Conservation (phyloP, 371 early-diverging fungal genomes). For the Basidiobolus meristosporus region DNA sequence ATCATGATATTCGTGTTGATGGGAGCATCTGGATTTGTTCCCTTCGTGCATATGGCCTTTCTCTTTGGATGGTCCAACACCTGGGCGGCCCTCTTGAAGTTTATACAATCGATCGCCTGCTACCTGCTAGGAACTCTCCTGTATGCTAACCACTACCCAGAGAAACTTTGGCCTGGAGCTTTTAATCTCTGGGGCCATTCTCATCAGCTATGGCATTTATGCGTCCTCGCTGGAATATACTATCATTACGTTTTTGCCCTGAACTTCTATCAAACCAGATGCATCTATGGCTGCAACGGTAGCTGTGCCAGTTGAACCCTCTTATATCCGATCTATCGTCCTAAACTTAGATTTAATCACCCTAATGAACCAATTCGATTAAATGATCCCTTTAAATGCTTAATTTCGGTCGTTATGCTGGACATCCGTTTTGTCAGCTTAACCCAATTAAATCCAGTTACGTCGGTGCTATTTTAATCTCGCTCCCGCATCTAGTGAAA, state of each 20-base stretch:
- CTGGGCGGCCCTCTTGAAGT: conserved; percentile 21
- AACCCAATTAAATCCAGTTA: no score
- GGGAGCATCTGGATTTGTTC: conserved; percentile 33
- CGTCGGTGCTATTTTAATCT: no score
- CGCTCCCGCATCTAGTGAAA: no score
- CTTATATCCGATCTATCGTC: no score
- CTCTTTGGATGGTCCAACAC: conserved; percentile 18
- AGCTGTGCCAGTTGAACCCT: no score
- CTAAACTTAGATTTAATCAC: no score
- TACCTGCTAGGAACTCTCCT: conserved; percentile 33
- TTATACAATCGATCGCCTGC: conserved; percentile 22
- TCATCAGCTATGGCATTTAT: conserved; percentile 65
- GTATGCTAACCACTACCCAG: conserved; percentile 53
- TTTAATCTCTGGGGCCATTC: conserved; percentile 55
- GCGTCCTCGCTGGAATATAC: conserved; percentile 47
- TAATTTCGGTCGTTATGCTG: no score
- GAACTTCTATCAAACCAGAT: conserved; percentile 22
- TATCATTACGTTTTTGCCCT: conserved; percentile 38
- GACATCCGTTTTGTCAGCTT: no score
- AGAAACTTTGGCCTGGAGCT: conserved; percentile 46
- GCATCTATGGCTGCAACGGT: conserved; percentile 18
- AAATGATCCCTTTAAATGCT: no score
- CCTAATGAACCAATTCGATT: no score
- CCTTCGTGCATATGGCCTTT: conserved; percentile 24
- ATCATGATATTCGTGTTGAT: conserved; percentile 36